Percentiles rank a stretch among this genome's conserved stretches.
These are phyloP conservation scores for Populus hybrid DNA, from an alignment of 441 rosid species.

Conservation along the genomic window DNA sequence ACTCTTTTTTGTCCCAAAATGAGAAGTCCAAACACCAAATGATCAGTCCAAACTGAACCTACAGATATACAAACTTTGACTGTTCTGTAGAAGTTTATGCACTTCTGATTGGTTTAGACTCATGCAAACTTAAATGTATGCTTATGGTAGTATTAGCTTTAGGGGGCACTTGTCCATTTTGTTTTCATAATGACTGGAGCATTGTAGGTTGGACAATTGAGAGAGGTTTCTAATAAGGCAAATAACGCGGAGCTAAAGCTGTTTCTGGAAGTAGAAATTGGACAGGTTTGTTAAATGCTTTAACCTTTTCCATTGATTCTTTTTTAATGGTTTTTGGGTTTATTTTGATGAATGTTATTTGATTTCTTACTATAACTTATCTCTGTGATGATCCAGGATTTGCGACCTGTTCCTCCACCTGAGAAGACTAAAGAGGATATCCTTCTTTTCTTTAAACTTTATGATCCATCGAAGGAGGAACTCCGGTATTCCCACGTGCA, in stretches of 20 bases:
- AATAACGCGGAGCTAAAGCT: slow-evolving; percentile 78
- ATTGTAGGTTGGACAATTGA: slow-evolving; percentile 85
- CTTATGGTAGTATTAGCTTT: not conserved
- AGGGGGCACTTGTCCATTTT: not conserved
- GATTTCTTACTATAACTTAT: not conserved
- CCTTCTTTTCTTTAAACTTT: no score
- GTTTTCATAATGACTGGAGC: not conserved
- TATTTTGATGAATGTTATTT: not conserved
- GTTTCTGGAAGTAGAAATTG: slow-evolving; percentile 84
- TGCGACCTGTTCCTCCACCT: no score
- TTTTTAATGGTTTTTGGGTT: not conserved
- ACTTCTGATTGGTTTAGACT: not conserved
- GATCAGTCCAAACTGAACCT: not conserved
- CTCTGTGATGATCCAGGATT: not conserved
- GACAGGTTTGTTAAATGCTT: slow-evolving; percentile 58
- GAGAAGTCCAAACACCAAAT: not conserved
- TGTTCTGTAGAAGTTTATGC: not conserved
- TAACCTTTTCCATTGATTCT: not conserved
- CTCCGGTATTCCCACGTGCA: slow-evolving; percentile 47
- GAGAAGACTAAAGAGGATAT: no score
- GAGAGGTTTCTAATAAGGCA: slow-evolving; percentile 78
- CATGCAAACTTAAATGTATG: not conserved
- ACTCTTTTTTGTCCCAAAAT: not conserved
- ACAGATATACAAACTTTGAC: not conserved
- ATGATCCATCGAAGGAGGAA: slow-evolving; percentile 41